Base-by-base conservation (phyloP, 225 moss, liverwort and hornwort genomes). In the Lunularia cruciata region DNA sequence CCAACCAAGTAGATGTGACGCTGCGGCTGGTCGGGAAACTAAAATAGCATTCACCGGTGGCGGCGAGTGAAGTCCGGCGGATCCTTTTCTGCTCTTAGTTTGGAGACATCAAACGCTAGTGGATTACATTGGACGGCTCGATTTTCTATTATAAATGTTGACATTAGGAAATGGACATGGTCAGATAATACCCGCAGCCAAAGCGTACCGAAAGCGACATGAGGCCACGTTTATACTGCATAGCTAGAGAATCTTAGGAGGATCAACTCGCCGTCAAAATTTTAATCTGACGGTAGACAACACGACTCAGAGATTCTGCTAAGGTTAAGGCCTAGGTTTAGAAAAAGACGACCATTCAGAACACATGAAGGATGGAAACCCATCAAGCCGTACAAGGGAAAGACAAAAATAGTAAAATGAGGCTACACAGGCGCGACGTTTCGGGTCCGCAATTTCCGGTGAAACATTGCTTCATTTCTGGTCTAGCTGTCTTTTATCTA, bases 151-250 rank as follows among this genome's bases (percentile, higher is more conserved):
- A 13, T 2, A 20, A 51, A 2, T 6, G 51, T 51, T 51, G 51
- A 51, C 51, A 51, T 51, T 51, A 51, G 6, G 25, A 20, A 22
- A 51, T 20, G 51, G 22, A 10, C 51, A 51, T 51, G 5, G 22
- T 8, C 51, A 51, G 51, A 51, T 51, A 20, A 23, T 51, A 20
- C 51, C 51, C n/a, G 51, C 51, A 51, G 51, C 51, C 51, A 51
- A 23, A 51, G 51, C 43, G 11, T 16, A 43, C 43, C 43, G 43
- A 11, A 43, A 11, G 43, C 51, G 8, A n/a, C 20, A 23, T 51
- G 20, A 9, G 19, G n/a, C 20, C 51, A 51, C 51, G 51, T 20
- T 23, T 0, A 2, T 3, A 2, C 25, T 51, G n/a, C n/a, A n/a
- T n/a, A n/a, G 6, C 6, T 51, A 4, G 15, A 51, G 51, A n/a